A percentile compares a stretch with the other conserved stretches of the same genome.
Evolutionary conservation across 306 rosid genomes (phyloP).

Genomic region (Delonix regia): DNA sequence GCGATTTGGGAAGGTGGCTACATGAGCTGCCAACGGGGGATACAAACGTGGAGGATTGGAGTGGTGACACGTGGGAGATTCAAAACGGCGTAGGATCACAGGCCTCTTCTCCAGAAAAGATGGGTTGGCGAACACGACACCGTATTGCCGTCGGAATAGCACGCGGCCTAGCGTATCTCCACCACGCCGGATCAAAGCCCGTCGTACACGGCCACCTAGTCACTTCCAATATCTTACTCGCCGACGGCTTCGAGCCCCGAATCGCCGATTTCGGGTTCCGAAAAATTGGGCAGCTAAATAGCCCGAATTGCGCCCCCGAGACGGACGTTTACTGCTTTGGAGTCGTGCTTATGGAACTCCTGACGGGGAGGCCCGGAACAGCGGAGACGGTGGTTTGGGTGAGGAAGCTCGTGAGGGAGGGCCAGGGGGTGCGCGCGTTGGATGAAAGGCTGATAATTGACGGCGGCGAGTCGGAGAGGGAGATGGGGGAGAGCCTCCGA

Average conservation of each 20-base stretch:
- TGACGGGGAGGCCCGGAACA: conserved; percentile 64
- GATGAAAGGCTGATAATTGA: conserved; percentile 53
- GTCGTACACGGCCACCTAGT: conserved; percentile 81
- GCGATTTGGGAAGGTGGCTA: conserved; percentile 83
- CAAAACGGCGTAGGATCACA: conserved; percentile 42
- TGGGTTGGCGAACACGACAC: conserved; percentile 84
- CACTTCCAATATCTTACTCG: conserved; percentile 64
- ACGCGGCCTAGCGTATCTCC: conserved; percentile 88
- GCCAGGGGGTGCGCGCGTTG: conserved; percentile 41
- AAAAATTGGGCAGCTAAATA: not conserved
- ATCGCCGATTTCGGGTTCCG: conserved; percentile 73
- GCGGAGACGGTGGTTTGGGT: conserved; percentile 63
- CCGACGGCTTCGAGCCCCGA: conserved; percentile 69
- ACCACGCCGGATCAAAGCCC: conserved; percentile 81
- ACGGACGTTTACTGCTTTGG: conserved; percentile 84
- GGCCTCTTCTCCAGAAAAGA: conserved; percentile 35
- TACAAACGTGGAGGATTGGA: conserved; percentile 89
- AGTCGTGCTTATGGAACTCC: conserved; percentile 67
- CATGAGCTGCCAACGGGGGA: conserved; percentile 89
- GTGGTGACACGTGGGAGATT: conserved; percentile 81
- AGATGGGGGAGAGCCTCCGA: conserved; percentile 78
- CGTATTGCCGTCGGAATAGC: conserved; percentile 86
- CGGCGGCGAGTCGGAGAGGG: conserved; percentile 44
- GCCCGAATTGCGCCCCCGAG: conserved; percentile 29
- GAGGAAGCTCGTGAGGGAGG: conserved; percentile 70